Conservation (phyloP, 805 yeast genomes). For the fission yeast (Schizosaccharomyces pombe) region ASM294v3 CU329670.1:2970501-2971000, state of each 20-base stretch:
- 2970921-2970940: no score
- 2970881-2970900: no score
- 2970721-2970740: constrained; percentile 10
- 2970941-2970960: no score
- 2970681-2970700: constrained; percentile 4
- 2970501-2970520: constrained; percentile 11
- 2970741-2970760: constrained; percentile 8
- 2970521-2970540: constrained; percentile 9
- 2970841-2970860: not conserved
- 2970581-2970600: not conserved
- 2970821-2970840: not conserved
- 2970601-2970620: constrained; percentile 2
- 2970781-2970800: not conserved
- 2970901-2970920: no score
- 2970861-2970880: no score
- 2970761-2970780: not conserved
- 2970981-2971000: no score
- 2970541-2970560: constrained; percentile 3
- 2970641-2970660: not conserved
- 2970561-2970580: not conserved
- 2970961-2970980: no score
- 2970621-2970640: constrained; percentile 1
- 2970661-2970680: constrained; percentile 2
- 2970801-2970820: not conserved
- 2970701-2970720: constrained; percentile 6